Percentiles rank a stretch among this genome's conserved stretches.
phyloP scores from a whole-genome alignment of 768 basidiomycete genomes.

The Gloeophyllum trabeum region DNA sequence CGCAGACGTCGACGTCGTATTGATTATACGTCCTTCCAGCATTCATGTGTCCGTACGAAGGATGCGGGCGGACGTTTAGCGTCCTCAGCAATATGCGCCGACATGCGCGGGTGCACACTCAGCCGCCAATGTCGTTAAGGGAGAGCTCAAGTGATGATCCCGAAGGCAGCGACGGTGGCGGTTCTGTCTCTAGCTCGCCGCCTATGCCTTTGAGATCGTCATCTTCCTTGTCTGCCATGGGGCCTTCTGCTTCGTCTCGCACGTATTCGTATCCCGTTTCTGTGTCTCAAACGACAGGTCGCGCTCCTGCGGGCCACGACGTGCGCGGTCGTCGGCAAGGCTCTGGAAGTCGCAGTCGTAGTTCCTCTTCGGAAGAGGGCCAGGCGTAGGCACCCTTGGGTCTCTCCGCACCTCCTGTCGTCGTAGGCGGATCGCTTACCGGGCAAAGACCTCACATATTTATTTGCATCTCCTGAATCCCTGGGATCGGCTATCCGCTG shows the following conservation, averaged over 20 bases:
- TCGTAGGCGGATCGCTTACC: too few relatives aligned
- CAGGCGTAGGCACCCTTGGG: too few relatives aligned
- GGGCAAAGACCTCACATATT: too few relatives aligned
- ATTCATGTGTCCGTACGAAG: conserved; percentile 62
- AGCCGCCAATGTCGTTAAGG: conserved; percentile 9
- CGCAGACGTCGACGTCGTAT: neutral
- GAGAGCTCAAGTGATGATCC: conserved; percentile 32
- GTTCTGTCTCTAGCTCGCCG: neutral
- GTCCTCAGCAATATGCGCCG: conserved; percentile 86
- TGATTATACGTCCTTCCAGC: conserved; percentile 30
- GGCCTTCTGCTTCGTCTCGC: neutral
- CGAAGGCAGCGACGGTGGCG: neutral
- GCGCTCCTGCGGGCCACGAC: too few relatives aligned
- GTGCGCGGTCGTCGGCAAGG: conserved; percentile 7
- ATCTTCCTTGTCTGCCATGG: neutral
- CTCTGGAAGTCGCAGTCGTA: conserved; percentile 25
- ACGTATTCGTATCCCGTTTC: neutral
- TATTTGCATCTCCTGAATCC: too few relatives aligned
- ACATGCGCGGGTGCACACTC: conserved; percentile 64
- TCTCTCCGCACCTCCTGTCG: too few relatives aligned
- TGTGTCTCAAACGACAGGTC: too few relatives aligned
- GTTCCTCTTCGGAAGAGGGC: conserved; percentile 25
- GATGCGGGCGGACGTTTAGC: conserved; percentile 74
- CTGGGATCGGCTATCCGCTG: too few relatives aligned
- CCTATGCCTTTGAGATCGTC: neutral